Evolutionary conservation across 306 rosid genomes (phyloP), one percentile per base, ranked within the genome.

Genomic region (Senna siamea): DNA sequence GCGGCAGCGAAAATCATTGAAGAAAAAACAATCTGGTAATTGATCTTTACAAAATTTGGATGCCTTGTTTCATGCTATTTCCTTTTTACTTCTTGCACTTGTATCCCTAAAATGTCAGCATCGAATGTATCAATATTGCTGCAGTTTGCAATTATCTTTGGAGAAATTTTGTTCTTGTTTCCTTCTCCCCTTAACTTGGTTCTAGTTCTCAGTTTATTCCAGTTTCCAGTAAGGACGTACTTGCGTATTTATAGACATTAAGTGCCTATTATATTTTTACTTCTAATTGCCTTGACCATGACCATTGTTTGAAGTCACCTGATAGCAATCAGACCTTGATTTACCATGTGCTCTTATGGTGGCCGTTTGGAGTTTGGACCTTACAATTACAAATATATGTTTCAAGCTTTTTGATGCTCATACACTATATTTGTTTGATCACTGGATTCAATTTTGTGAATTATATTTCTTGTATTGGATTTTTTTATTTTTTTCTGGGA

Each of bases 1-100:
- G 72, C 87, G 99, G 64, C 98, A 90, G 72, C 95, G 99, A 73
- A 95, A 95, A 72, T 87, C 73, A n/a, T 82, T 92, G 60, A 95
- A 95, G 91, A 92, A 92, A 87, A 87, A 88, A 72, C 98, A 88
- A 70, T 65, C 89, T 40, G 98, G 99, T 90, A 85, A 76, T 79
- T 48, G 14, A 26, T 28, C 41, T 0, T 35, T 66, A 5, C 18
- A 54, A 51, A 51, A 12, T 44, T 44, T 34, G 13, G 30, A 44
- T 55, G 12, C 7, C 58, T 35, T 14, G 12, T 41, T 55, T 26
- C 38, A 26, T 37, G 12, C 22, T 44, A 13, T 51, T 77, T 70
- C 72, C 66, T 6, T 48, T 77, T 70, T 66, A 38, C 52, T 69
- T 59, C 32, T 76, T 67, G 37, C 70, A 30, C 15, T 55, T 82